A percentile compares a stretch with the other conserved stretches of the same genome.
Conservation (phyloP, 2,329 filamentous ascomycete genomes). For the Aureobasidium uvarum region DNA sequence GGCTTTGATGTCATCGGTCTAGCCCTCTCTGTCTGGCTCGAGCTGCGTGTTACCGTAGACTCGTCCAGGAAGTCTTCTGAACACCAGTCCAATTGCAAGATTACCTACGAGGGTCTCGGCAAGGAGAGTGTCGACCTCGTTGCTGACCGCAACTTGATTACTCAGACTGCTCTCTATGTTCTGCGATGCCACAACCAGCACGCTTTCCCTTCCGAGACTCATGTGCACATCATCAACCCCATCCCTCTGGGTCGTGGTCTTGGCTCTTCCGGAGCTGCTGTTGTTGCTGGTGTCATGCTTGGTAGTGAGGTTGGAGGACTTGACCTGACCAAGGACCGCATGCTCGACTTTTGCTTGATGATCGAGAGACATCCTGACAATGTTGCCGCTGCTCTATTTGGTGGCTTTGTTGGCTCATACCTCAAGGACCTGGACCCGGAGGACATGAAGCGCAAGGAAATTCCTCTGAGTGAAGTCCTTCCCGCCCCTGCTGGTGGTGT, state of each 20-base stretch:
- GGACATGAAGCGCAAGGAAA: slow-evolving; percentile 86
- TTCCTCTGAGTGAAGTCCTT: slow-evolving; percentile 89
- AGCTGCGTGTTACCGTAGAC: slow-evolving; percentile 77
- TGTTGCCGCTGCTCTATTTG: slow-evolving; percentile 90
- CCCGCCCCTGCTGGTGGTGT: slow-evolving; percentile 85
- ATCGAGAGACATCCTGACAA: slow-evolving; percentile 92
- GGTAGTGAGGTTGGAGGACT: slow-evolving; percentile 85
- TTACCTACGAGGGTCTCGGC: slow-evolving; percentile 86
- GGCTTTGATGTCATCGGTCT: slow-evolving; percentile 98
- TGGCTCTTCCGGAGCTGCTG: slow-evolving; percentile 92
- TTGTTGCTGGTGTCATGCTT: slow-evolving; percentile 91
- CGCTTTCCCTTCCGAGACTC: slow-evolving; percentile 78
- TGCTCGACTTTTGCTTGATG: slow-evolving; percentile 97
- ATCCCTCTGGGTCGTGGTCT: slow-evolving; percentile 90
- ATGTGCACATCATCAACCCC: slow-evolving; percentile 92
- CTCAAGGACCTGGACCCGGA: slow-evolving; percentile 87
- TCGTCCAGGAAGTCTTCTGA: slow-evolving; percentile 52
- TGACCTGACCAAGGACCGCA: slow-evolving; percentile 70
- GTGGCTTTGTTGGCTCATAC: slow-evolving; percentile 95
- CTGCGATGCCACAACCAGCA: slow-evolving; percentile 87
- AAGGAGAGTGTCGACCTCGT: slow-evolving; percentile 76
- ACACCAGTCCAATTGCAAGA: slow-evolving; percentile 74
- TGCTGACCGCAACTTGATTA: slow-evolving; percentile 87
- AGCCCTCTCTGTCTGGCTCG: slow-evolving; percentile 89
- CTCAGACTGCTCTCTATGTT: slow-evolving; percentile 89